Conservation (phyloP, 75 land plant genomes). For the Cunninghamia lanceolata region DNA sequence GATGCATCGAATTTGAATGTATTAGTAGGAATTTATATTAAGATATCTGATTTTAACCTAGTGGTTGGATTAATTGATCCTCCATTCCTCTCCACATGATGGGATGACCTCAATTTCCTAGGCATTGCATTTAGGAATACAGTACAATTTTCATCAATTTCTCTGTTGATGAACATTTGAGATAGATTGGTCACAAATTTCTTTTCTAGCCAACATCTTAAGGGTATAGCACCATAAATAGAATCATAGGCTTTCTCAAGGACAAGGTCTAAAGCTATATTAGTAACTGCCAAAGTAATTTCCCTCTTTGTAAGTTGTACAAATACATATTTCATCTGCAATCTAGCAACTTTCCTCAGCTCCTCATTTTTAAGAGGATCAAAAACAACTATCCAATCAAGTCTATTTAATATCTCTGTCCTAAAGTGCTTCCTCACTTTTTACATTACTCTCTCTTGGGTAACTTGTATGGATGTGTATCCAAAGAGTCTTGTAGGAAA, state of each 20-base stretch:
- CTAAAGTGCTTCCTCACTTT: conserved; percentile 89
- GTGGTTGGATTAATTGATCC: conserved; percentile 74
- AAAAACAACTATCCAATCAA: conserved; percentile 94
- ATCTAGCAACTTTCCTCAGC: too few relatives aligned
- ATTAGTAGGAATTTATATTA: too few relatives aligned
- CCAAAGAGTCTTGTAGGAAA: too few relatives aligned
- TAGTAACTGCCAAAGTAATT: conserved; percentile 85
- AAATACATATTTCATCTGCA: too few relatives aligned
- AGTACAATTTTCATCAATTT: conserved; percentile 92
- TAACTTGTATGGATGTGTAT: too few relatives aligned
- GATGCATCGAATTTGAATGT: conserved; percentile 31
- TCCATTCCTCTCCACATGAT: conserved; percentile 73
- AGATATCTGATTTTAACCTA: conserved; percentile 73
- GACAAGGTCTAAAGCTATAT: conserved; percentile 77
- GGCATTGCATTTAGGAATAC: conserved; percentile 74
- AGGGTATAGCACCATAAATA: too few relatives aligned
- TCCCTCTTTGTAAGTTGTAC: conserved; percentile 90
- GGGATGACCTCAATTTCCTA: conserved; percentile 37
- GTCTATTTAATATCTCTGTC: conserved; percentile 87
- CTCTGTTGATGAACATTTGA: conserved; percentile 75
- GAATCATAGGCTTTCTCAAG: conserved; percentile 89
- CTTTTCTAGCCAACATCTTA: too few relatives aligned
- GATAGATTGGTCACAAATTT: conserved; percentile 92
- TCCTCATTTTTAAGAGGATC: conserved; percentile 92
- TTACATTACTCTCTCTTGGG: too few relatives aligned